Evolutionary conservation across 371 early-diverging fungal species (phyloP), one percentile per base, ranked within the genome.

Genomic region (Racocetra persica): DNA sequence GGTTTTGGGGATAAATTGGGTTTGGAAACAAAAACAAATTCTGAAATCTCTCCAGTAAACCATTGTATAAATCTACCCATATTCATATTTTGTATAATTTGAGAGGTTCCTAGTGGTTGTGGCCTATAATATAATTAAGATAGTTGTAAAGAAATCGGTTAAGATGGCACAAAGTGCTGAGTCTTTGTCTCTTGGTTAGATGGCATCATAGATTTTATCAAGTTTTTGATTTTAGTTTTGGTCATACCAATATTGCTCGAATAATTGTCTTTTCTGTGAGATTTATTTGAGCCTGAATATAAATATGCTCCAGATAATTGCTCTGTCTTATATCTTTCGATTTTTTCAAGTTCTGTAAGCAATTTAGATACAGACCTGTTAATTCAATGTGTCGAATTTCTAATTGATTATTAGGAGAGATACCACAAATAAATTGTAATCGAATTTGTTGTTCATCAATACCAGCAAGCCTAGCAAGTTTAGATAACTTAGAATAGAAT

Each of bases 401-500:
- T n/a, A 60, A 59, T 22, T 55, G 59, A 38, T 60, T 75, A 18
- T 10, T 36, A n/a, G 59, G 36, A 10, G 59, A 75, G 41, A 75
- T 26, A 20, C 59, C 75, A 59, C 41, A 16, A 75, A 75, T n/a
- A 75, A 75, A 75, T 60, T 59, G 18, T n/a, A 20, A 32, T 55
- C 36, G 38, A 20, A 75, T 59, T 75, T 75, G 4, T 59, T 32
- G 41, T 51, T 75, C 36, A 36, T 32, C 60, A 14, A 75, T 59
- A 59, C 59, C 28, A 60, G 62, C 76, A 20, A 38, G 76, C 20
- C 62, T 75, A 60, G 45, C 62, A 20, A 75, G 36, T 36, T 36
- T 75, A 18, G 22, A 14, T 28, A 75, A 60, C 14, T 75, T 75
- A 32, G 60, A 60, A 75, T 75, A 75, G 45, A 60, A 75, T 59